Percentiles rank a stretch among this genome's conserved stretches.
Evolutionary conservation across 2,329 filamentous ascomycete genomes (phyloP).

Genomic region (Penicillium sp.): DNA sequence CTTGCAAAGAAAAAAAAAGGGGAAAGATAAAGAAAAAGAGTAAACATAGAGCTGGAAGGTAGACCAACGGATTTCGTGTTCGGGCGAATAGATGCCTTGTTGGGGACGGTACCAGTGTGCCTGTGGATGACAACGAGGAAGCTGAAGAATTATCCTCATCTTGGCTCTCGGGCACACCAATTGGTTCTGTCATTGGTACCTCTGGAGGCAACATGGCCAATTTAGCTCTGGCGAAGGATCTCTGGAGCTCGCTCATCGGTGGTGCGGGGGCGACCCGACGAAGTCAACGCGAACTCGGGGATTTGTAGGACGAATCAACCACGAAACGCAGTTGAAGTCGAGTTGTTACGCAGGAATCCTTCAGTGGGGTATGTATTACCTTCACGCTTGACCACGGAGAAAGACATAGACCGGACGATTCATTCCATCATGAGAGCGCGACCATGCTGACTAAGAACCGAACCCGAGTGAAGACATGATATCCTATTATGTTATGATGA

Average conservation of each 20-base stretch:
- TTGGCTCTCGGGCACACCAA: slow-evolving; percentile 32
- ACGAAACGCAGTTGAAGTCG: not conserved
- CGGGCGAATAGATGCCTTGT: slow-evolving; percentile 72
- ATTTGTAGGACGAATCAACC: not conserved
- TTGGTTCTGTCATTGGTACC: slow-evolving; percentile 48
- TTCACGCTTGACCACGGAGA: not conserved
- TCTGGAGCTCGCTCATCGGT: slow-evolving; percentile 77
- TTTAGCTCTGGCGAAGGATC: slow-evolving; percentile 75
- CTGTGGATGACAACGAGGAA: slow-evolving; percentile 88
- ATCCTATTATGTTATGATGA: too few relatives aligned
- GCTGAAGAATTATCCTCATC: slow-evolving; percentile 67
- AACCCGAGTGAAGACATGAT: too few relatives aligned
- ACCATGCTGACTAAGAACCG: not conserved
- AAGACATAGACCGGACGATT: not conserved
- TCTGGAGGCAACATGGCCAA: slow-evolving; percentile 63
- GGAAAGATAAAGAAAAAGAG: not conserved
- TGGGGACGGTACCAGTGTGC: slow-evolving; percentile 81
- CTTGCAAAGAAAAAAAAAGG: not conserved
- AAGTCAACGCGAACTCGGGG: not conserved
- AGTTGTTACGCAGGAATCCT: not conserved
- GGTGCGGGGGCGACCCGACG: not conserved
- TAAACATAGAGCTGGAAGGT: not conserved
- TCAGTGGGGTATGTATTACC: not conserved
- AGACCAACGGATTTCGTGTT: slow-evolving; percentile 60
- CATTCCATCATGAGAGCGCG: not conserved